Percentiles rank a stretch among this genome's conserved stretches.
Evolutionary conservation across 140 eudicot genomes (phyloP).

Genomic region (Flaveria floridana): DNA sequence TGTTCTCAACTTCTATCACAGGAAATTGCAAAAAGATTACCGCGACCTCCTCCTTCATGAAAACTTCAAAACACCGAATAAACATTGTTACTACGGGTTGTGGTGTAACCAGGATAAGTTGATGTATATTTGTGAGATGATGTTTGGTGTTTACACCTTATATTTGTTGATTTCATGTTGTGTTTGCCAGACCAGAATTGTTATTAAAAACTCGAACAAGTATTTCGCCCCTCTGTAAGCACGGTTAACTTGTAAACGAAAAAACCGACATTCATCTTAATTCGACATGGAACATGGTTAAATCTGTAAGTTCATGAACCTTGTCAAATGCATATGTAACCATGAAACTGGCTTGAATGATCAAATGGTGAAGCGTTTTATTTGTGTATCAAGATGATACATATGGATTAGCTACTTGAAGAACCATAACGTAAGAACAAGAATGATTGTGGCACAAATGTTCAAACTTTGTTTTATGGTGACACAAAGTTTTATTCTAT

Average conservation of each 20-base stretch:
- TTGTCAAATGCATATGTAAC: neutral
- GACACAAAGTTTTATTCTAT: no score
- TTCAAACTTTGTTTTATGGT: no score
- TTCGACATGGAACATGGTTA: neutral
- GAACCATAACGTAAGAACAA: no score
- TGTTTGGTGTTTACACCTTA: conserved; percentile 23
- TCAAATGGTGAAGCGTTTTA: neutral
- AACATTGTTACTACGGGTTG: conserved; percentile 17
- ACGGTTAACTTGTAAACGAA: neutral
- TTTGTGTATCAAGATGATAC: no score
- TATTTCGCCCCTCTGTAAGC: conserved; percentile 1
- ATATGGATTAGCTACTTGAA: no score
- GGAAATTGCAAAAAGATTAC: conserved; percentile 92
- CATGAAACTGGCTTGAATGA: neutral
- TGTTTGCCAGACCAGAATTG: conserved; percentile 17
- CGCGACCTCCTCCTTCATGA: conserved; percentile 58
- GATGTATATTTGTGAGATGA: conserved; percentile 34
- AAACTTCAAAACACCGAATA: conserved; percentile 7
- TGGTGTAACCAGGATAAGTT: conserved; percentile 24
- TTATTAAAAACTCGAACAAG: neutral
- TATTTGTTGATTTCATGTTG: conserved; percentile 31
- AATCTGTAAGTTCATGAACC: neutral
- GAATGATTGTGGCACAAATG: no score
- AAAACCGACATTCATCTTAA: neutral
- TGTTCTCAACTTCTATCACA: conserved; percentile 20